Conservation (phyloP, 768 basidiomycete genomes). For the Amyloporia xantha region DNA sequence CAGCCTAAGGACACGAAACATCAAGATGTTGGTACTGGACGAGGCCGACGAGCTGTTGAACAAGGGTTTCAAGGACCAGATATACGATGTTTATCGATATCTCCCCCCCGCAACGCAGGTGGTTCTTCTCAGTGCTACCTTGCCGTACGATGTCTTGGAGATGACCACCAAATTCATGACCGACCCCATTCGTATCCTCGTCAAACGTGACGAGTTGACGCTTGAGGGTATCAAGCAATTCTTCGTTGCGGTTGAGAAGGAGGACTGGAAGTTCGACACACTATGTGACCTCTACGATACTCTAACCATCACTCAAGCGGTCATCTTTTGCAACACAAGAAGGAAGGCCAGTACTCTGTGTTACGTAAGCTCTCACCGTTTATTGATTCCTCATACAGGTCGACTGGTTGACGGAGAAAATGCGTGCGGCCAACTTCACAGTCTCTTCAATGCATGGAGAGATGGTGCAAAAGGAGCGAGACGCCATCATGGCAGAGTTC, state of each 20-base stretch:
- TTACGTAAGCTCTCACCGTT: background rate
- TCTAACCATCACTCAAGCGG: constrained; percentile 96
- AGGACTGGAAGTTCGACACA: constrained; percentile 99
- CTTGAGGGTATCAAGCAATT: constrained; percentile 95
- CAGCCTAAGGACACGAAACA: constrained; percentile 88
- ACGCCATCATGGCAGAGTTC: constrained; percentile 97
- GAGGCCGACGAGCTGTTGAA: constrained; percentile 96
- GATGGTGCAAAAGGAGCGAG: constrained; percentile 93
- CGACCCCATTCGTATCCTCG: constrained; percentile 95
- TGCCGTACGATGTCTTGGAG: constrained; percentile 95
- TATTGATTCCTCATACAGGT: constrained; percentile 42
- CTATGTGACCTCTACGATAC: constrained; percentile 97
- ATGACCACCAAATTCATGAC: constrained; percentile 99
- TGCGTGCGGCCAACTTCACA: constrained; percentile 98
- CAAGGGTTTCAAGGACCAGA: constrained; percentile 99
- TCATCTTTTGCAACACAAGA: constrained; percentile 98
- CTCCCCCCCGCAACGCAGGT: constrained; percentile 97
- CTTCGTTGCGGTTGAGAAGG: constrained; percentile 98
- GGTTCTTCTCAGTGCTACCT: constrained; percentile 90
- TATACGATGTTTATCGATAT: constrained; percentile 97
- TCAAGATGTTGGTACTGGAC: constrained; percentile 95
- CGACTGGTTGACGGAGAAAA: constrained; percentile 98
- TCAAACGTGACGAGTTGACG: constrained; percentile 98
- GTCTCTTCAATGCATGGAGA: constrained; percentile 96
- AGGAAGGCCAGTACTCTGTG: constrained; percentile 62